Evolutionary conservation across 768 basidiomycete species (phyloP), one percentile per base, ranked within the genome.

Genomic region (Lentinula lateritia): DNA sequence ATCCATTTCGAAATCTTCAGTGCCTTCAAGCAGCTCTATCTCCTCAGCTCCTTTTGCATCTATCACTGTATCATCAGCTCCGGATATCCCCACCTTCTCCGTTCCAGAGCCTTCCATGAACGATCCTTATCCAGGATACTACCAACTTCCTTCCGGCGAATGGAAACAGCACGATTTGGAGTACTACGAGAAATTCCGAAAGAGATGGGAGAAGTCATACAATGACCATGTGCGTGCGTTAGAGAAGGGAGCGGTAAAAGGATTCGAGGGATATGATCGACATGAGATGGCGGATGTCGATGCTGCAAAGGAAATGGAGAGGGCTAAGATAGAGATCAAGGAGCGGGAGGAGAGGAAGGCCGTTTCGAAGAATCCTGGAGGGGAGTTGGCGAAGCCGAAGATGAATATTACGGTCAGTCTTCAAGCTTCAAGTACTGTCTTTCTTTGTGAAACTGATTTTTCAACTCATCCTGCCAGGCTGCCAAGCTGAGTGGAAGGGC

Each of bases 41-140:
- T 20, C 53, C 5, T 28, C 66, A 18, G 45, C 62, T n/a, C 64
- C 67, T 43, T 63, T 70, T 13, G 68, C 74, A 20, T 67, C 77
- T 28, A 28, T 28, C 28, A 28, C 28, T 6, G 52, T 84, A 13
- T 88, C 88, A 20, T 84, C 92, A 23, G 92, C 92, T 0, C 92
- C 92, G 5, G 71, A 71, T 13, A 70, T 93, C 10, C 81, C 87
- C 5, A 84, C 83, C 48, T 92, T 87, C 65, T 77, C 82, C 45
- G 84, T 87, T 0, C 92, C 91, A 0, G 85, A 87, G 57, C 92
- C 93, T 1, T 88, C 86, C 6, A 82, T 83, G 3, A 77, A 78
- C 7, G 93, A 94, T 68, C 83, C 84, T 15, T 92, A 93, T 71
- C 93, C 93, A 0, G 93, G 93, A 6, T 95, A 94, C 75, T 93